Percentiles rank a stretch among this genome's conserved stretches.
Conservation (phyloP, 2,329 filamentous ascomycete species). For the Microcera coccophila region DNA sequence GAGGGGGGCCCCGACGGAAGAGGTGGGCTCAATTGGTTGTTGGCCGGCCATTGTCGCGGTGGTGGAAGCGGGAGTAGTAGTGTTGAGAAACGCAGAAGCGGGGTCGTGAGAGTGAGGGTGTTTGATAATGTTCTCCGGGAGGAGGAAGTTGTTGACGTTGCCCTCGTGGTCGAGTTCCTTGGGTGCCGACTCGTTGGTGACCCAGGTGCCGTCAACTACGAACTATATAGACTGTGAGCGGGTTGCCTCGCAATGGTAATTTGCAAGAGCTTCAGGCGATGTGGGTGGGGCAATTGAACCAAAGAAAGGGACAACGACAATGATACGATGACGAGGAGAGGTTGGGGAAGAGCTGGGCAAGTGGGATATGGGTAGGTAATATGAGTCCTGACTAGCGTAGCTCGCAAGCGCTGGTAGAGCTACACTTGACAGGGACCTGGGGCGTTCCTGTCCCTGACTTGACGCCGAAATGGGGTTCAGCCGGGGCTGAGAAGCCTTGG, state of each 20-base stretch:
- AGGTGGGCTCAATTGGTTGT: constrained; percentile 52
- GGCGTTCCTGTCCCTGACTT: constrained; percentile 4
- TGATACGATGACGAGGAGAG: constrained; percentile 1
- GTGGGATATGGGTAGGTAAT: too few species aligned
- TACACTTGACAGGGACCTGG: constrained; percentile 13
- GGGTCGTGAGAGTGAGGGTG: too few species aligned
- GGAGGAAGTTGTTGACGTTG: constrained; percentile 91
- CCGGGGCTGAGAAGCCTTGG: constrained; percentile 14
- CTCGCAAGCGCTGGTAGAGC: constrained; percentile 15
- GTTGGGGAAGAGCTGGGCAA: constrained; percentile 13
- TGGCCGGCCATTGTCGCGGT: constrained; percentile 62
- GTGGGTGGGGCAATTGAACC: constrained; percentile 13
- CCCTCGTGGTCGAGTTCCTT: constrained; percentile 78
- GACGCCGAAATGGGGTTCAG: constrained; percentile 17
- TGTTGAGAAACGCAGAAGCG: constrained; percentile 56
- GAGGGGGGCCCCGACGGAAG: too few species aligned
- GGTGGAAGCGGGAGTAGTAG: constrained; percentile 65
- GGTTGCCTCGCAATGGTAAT: constrained; percentile 8
- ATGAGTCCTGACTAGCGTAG: constrained; percentile 26
- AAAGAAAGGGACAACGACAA: constrained; percentile 3
- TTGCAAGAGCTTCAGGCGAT: constrained; percentile 4
- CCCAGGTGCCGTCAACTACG: constrained; percentile 90
- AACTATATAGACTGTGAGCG: constrained; percentile 58
- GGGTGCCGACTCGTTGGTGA: constrained; percentile 72
- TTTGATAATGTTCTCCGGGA: constrained; percentile 63